phyloP scores from a whole-genome alignment of 2,329 filamentous ascomycete genomes.

The Byssochlamys sp. region DNA sequence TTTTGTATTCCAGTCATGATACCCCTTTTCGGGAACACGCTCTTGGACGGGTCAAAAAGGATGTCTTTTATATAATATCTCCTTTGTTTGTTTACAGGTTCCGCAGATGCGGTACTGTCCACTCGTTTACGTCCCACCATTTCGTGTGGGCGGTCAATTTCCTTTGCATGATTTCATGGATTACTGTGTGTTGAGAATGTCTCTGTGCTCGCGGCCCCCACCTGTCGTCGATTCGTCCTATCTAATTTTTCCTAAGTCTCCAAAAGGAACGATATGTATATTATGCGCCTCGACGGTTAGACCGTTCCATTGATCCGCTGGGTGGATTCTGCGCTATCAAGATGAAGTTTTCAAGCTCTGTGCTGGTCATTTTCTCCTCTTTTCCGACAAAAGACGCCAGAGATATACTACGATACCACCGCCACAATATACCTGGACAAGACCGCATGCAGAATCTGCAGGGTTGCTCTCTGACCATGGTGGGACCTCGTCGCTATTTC shows the following conservation, averaged over 20 bases:
- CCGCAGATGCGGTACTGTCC: neutral
- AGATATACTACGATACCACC: neutral
- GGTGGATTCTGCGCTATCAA: neutral
- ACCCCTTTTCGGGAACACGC: neutral
- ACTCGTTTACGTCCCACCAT: neutral
- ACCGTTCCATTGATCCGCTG: neutral
- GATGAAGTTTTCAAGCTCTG: neutral
- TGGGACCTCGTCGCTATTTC: neutral
- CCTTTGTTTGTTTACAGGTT: neutral
- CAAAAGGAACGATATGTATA: neutral
- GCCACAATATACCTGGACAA: neutral
- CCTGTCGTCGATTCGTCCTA: neutral
- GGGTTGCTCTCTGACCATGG: neutral
- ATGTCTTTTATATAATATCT: neutral
- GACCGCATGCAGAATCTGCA: neutral
- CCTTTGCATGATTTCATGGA: neutral
- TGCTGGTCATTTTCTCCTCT: neutral
- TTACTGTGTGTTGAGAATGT: neutral
- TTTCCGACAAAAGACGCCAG: neutral
- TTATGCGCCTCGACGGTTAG: neutral
- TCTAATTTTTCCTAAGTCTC: neutral
- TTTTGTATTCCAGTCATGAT: neutral
- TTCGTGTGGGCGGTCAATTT: neutral
- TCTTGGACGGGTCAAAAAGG: neutral
- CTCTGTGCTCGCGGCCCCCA: neutral